phyloP scores from a whole-genome alignment of 257 asterid genomes.

The Perilla frutescens region DNA sequence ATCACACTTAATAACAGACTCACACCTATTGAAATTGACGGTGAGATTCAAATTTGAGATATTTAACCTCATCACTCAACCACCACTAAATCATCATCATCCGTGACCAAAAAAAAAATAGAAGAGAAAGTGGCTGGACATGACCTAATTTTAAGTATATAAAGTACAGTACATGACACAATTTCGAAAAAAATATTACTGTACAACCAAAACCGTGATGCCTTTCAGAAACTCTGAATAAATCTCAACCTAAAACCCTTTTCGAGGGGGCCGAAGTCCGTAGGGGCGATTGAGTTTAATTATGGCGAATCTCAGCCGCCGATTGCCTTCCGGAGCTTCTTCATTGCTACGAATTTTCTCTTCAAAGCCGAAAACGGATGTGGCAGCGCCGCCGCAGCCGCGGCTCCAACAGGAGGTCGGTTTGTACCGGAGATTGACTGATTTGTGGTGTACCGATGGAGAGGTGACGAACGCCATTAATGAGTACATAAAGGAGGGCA shows the following conservation, averaged over 20 bases:
- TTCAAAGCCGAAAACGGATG: conserved; percentile 29
- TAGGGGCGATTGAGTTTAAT: background rate
- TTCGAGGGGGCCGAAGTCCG: background rate
- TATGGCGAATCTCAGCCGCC: conserved; percentile 39
- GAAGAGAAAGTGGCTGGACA: no score
- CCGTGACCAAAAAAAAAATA: no score
- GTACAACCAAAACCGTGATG: no score
- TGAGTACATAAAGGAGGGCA: conserved; percentile 62
- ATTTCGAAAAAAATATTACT: no score
- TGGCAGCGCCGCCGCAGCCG: background rate
- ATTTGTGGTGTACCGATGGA: conserved; percentile 52
- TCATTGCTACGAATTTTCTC: conserved; percentile 42
- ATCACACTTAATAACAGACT: no score
- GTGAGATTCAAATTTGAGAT: no score
- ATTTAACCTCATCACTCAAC: no score
- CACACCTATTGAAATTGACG: no score
- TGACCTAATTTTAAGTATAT: no score
- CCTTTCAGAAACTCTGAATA: conserved; percentile 22
- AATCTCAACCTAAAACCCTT: conserved; percentile 41
- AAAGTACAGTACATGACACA: no score
- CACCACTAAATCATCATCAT: no score
- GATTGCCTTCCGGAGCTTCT: conserved; percentile 33
- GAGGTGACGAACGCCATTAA: conserved; percentile 56
- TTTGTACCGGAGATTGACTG: conserved; percentile 65
- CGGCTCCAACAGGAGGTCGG: conserved; percentile 25